Conservation (phyloP, 257 asterid species). For the Prunella vulgaris region DNA sequence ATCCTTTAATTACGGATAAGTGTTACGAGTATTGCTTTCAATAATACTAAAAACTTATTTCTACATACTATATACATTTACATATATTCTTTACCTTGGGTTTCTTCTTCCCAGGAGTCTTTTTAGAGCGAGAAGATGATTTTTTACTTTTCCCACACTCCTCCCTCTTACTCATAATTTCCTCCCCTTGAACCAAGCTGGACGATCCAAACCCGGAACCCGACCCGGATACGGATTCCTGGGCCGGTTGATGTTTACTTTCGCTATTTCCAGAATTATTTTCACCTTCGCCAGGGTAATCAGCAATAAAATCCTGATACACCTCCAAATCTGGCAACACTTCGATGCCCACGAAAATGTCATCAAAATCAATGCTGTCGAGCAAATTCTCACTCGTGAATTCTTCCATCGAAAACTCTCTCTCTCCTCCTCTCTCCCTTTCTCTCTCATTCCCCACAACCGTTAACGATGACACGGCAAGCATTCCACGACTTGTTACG, state of each 20-base stretch:
- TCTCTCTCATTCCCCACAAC: constrained; percentile 13
- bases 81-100: not conserved
- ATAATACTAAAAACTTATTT: not conserved
- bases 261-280: not conserved
- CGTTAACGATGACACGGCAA: not conserved
- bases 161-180: not conserved
- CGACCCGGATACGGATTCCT: not conserved
- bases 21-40: not conserved
- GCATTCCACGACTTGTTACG: too few relatives aligned
- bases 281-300: not conserved
- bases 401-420: not conserved
- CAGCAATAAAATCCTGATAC: not conserved
- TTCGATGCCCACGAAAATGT: constrained; percentile 13
- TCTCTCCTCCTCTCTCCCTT: too few relatives aligned
- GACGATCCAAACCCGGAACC: not conserved
- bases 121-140: constrained; percentile 1
- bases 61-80: too few relatives aligned
- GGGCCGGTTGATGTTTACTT: not conserved
- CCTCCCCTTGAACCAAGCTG: not conserved
- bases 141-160: not conserved
- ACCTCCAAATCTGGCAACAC: constrained; percentile 15
- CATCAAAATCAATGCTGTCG: constrained; percentile 18
- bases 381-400: not conserved
- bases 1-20: not conserved
- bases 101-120: constrained; percentile 18